Percentiles rank a stretch among this genome's conserved stretches.
phyloP scores from a whole-genome alignment of 2,329 filamentous ascomycete genomes.

The Cryphonectria naterciae region DNA sequence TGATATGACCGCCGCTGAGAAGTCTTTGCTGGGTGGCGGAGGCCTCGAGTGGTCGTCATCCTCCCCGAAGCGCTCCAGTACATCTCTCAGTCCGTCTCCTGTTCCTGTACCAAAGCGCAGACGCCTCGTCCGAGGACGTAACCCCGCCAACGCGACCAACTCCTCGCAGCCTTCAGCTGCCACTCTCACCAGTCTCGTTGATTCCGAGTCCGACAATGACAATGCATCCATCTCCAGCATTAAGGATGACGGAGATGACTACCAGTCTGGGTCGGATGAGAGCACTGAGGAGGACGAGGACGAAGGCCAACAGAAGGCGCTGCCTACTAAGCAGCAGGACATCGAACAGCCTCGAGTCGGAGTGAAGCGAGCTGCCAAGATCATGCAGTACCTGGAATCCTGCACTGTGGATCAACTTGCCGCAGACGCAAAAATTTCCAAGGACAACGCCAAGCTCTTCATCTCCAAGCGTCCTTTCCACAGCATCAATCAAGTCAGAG shows the following conservation, averaged over 20 bases:
- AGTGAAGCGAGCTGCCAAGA: constrained; percentile 45
- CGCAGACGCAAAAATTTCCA: constrained; percentile 77
- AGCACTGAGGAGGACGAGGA: constrained; percentile 44
- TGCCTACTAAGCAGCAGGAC: constrained; percentile 31
- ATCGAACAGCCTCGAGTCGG: constrained; percentile 29
- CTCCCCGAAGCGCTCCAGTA: constrained; percentile 19
- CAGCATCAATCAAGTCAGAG: constrained; percentile 65
- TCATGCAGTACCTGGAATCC: constrained; percentile 82
- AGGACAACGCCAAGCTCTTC: constrained; percentile 70
- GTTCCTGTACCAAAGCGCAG: constrained; percentile 20
- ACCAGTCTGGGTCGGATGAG: constrained; percentile 23
- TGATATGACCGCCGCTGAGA: constrained; percentile 17
- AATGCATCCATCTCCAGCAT: constrained; percentile 19
- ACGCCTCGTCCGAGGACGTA: constrained; percentile 21
- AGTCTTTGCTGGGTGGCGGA: neutral
- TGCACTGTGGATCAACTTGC: constrained; percentile 76
- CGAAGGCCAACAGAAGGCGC: constrained; percentile 40
- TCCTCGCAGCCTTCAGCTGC: constrained; percentile 9
- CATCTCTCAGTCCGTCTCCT: constrained; percentile 22
- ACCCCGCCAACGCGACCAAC: constrained; percentile 13
- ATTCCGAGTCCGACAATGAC: constrained; percentile 21
- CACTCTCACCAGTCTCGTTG: constrained; percentile 21
- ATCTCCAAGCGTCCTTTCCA: constrained; percentile 76
- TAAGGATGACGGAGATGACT: constrained; percentile 24
- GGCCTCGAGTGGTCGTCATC: constrained; percentile 1